Conservation (phyloP, 1,139 yeast genomes). For the Blastobotrys proliferans region DNA sequence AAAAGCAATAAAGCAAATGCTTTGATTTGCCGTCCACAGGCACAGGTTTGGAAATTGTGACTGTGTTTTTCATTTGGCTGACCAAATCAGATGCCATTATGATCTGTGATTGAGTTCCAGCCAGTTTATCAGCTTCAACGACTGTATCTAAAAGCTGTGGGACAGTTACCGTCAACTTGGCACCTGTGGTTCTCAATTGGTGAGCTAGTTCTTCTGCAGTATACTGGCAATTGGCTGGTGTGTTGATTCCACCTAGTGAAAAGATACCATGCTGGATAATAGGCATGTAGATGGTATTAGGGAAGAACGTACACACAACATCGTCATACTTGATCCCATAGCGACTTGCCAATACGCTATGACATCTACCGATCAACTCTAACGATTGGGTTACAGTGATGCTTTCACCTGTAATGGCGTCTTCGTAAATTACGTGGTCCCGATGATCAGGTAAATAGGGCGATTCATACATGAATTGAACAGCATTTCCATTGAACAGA, state of each 20-base stretch:
- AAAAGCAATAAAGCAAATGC: constrained; percentile 46
- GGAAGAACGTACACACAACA: constrained; percentile 33
- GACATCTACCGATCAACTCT: constrained; percentile 21
- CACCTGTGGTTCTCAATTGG: constrained; percentile 31
- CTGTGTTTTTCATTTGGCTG: not conserved
- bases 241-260: constrained; percentile 33
- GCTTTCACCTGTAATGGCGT: constrained; percentile 25
- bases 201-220: constrained; percentile 35
- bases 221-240: constrained; percentile 38
- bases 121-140: constrained; percentile 3
- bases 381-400: constrained; percentile 25
- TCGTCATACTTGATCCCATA: constrained; percentile 29
- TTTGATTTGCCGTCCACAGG: constrained; percentile 21
- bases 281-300: constrained; percentile 32
- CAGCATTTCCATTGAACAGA: constrained; percentile 24
- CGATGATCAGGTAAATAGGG: constrained; percentile 17
- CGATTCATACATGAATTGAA: constrained; percentile 22
- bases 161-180: constrained; percentile 28
- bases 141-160: constrained; percentile 5
- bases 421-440: constrained; percentile 23
- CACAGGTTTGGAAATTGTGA: constrained; percentile 14
- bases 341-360: constrained; percentile 22
- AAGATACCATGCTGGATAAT: constrained; percentile 33
- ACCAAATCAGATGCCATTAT: constrained; percentile 15
- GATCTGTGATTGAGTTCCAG: constrained; percentile 3